Conservation (phyloP, 2,329 filamentous ascomycete species). For the Capronia epimyces region DNA sequence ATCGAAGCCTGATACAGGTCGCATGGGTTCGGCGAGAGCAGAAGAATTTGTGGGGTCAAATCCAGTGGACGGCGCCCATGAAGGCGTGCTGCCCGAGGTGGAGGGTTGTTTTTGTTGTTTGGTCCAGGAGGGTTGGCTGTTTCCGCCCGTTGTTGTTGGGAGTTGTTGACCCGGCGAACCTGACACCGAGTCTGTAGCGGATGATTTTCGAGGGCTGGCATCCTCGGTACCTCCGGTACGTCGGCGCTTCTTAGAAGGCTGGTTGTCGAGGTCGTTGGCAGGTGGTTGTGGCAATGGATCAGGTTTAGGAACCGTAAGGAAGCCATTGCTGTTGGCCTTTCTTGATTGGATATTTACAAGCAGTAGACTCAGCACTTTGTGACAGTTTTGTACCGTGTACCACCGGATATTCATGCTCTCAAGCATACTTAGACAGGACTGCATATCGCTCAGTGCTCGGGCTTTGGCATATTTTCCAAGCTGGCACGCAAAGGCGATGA, state of each 20-base stretch:
- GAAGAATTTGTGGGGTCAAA: slow-evolving; percentile 19
- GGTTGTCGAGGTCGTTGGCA: slow-evolving; percentile 26
- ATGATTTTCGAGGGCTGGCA: slow-evolving; percentile 20
- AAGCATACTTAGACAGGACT: slow-evolving; percentile 33
- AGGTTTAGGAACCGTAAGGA: slow-evolving; percentile 21
- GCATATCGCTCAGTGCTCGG: slow-evolving; percentile 37
- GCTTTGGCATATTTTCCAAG: slow-evolving; percentile 36
- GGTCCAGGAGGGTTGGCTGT: neutral
- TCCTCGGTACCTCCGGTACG: slow-evolving; percentile 15
- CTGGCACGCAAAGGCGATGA: slow-evolving; percentile 40
- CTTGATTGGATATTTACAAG: slow-evolving; percentile 33
- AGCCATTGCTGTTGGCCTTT: slow-evolving; percentile 25
- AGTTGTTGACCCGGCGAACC: slow-evolving; percentile 19
- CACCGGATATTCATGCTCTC: slow-evolving; percentile 36
- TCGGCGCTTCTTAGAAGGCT: slow-evolving; percentile 32
- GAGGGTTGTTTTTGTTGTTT: slow-evolving; percentile 12
- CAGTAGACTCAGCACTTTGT: slow-evolving; percentile 35
- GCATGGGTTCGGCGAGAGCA: slow-evolving; percentile 11
- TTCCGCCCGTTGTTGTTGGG: neutral
- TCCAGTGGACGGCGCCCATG: slow-evolving; percentile 17
- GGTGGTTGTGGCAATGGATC: slow-evolving; percentile 17
- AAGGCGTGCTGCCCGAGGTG: slow-evolving; percentile 15
- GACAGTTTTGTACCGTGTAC: slow-evolving; percentile 40
- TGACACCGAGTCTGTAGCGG: slow-evolving; percentile 14
- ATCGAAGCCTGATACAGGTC: slow-evolving; percentile 12